These are phyloP conservation scores for Selaginella tamariscina DNA, from an alignment of 75 land plant genomes.

Conservation along the genomic window DNA sequence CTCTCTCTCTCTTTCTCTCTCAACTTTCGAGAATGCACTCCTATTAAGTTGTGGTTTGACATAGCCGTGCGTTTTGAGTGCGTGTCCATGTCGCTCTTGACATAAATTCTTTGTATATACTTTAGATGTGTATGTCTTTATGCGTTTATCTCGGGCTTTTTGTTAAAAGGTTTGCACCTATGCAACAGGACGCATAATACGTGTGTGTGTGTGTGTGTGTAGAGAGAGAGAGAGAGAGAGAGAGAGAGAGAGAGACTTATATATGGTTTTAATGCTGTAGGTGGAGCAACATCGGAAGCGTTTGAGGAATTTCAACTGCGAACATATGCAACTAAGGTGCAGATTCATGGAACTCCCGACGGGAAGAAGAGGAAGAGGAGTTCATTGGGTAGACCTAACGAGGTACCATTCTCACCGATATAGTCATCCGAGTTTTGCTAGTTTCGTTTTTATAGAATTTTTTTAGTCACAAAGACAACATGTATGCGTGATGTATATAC, in stretches of 20 bases:
- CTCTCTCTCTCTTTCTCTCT: too few species aligned
- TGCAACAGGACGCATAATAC: too few species aligned
- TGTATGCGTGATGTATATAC: too few species aligned
- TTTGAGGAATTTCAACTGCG: slow-evolving; percentile 79
- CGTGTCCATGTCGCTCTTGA: slow-evolving; percentile 1
- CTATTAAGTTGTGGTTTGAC: too few species aligned
- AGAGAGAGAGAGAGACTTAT: too few species aligned
- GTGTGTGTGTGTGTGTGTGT: background rate
- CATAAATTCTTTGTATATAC: background rate
- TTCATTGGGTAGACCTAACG: slow-evolving; percentile 26
- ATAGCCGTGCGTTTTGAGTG: background rate
- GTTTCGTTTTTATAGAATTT: too few species aligned
- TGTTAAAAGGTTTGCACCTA: background rate
- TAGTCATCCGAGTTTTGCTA: too few species aligned
- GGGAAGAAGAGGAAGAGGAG: slow-evolving; percentile 49
- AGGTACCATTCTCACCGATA: too few species aligned
- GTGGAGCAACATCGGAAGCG: slow-evolving; percentile 78
- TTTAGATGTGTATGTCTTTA: background rate
- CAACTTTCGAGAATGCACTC: too few species aligned
- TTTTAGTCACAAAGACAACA: too few species aligned
- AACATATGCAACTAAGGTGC: slow-evolving; percentile 56
- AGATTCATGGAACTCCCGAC: slow-evolving; percentile 78
- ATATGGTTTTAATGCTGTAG: too few species aligned
- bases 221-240: too few species aligned
- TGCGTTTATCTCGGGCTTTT: background rate